Evolutionary conservation across 768 basidiomycete genomes (phyloP), one percentile per base, ranked within the genome.

Genomic region (Suillus lakei): DNA sequence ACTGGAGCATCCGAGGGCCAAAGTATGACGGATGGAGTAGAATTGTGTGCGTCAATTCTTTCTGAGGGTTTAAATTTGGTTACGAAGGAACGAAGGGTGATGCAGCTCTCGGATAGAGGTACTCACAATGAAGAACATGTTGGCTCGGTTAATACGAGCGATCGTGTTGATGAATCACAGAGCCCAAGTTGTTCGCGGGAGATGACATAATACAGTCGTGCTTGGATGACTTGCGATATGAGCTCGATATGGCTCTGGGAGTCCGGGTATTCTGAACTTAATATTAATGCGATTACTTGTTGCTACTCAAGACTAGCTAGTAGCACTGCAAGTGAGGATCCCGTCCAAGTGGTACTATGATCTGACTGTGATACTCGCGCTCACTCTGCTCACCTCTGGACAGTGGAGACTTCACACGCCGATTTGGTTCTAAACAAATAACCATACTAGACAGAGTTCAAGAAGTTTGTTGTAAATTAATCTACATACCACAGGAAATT

Each of bases 1-100:
- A 96, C 69, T 92, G 91, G 66, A 94, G 88, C 89, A 98, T 96
- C 68, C 93, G 91, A 12, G 97, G 94, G 9, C 96, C 96, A 75
- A 99, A 99, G 79, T 98, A 99, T 21, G 97, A 98, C 30, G 98
- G 98, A 75, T 99, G 97, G 30, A 99, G 86, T 43, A 96, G 88
- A 74, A 99, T 98, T 5, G 96, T 97, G 76, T 99, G 96, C n/a
- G 93, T 93, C 10, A 99, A 86, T 76, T 96, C 92, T 86, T 98
- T 97, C 97, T 99, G 63, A 32, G 46, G 38, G 64, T 38, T 50
- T 50, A 64, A 55, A 54, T 59, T 68, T 43, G 61, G 28, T 43
- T 21, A 58, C 26, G 38, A 39, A 5, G 26, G 23, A 23, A 28
- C 26, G 36, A 38, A 26, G 5, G 12, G 6, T 41, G 16, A 32